Evolutionary conservation across 1,284 basidiomycete species (phyloP).

Genomic region (Moesziomyces sp.): DNA sequence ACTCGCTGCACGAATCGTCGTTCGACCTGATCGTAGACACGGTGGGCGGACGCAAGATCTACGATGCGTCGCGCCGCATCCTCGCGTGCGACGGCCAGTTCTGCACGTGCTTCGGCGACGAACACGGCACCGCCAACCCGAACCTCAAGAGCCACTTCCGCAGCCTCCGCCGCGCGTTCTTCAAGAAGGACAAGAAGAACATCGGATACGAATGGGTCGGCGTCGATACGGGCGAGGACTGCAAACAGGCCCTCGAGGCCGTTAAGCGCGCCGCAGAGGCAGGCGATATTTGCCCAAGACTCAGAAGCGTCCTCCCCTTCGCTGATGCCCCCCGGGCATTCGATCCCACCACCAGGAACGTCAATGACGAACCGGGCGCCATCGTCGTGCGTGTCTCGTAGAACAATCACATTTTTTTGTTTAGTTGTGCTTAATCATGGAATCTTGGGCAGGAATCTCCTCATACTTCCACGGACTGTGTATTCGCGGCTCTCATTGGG

Average conservation of each 20-base stretch:
- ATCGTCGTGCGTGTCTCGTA: slow-evolving; percentile 61
- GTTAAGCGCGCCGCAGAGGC: slow-evolving; percentile 58
- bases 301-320: slow-evolving; percentile 62
- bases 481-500: too few relatives aligned
- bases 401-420: neutral
- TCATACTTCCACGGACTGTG: too few relatives aligned
- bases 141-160: slow-evolving; percentile 65
- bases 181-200: slow-evolving; percentile 69
- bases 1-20: slow-evolving; percentile 68
- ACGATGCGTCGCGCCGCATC: slow-evolving; percentile 69
- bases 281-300: slow-evolving; percentile 62
- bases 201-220: slow-evolving; percentile 68
- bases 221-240: slow-evolving; percentile 57
- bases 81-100: slow-evolving; percentile 67
- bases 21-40: slow-evolving; percentile 68
- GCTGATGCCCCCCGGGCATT: slow-evolving; percentile 62
- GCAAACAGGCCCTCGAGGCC: slow-evolving; percentile 60
- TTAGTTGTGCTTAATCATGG: neutral
- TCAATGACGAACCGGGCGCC: slow-evolving; percentile 55
- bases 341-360: slow-evolving; percentile 44
- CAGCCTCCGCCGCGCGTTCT: slow-evolving; percentile 67
- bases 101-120: slow-evolving; percentile 67
- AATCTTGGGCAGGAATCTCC: too few relatives aligned
- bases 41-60: slow-evolving; percentile 64
- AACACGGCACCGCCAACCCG: slow-evolving; percentile 60